Base-by-base conservation (phyloP, 1,284 basidiomycete genomes). In the Leucoagaricus sp. region DNA sequence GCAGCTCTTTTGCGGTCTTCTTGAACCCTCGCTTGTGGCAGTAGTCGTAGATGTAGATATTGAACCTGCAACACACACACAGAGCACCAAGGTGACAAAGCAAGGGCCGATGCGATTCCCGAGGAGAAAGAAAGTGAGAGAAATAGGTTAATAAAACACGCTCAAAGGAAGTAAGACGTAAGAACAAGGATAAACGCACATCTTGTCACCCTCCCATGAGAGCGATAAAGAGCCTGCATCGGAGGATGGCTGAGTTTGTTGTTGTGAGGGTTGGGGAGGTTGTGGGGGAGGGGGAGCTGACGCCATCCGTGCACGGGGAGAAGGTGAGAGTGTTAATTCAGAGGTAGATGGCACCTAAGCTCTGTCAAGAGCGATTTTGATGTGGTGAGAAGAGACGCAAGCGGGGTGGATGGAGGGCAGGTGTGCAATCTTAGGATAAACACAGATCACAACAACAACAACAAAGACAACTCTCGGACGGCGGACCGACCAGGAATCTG, bases 1-100 rank as follows among this genome's bases (percentile, higher is more conserved):
- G 69, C 44, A 92, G 79, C 65, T 89, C 83, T 28, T 70, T 72
- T 13, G 88, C 88, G 1, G 89, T 89, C 65, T 84, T 86, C 62
- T 67, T 71, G 64, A 85, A 92, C 53, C 89, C 89, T 54, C 89
- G 85, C 71, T 92, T 92, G 63, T 69, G 72, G 72, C 87, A 91
- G 66, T 92, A 92, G 73, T 92, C 89, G 69, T 87, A 81, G 60
- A 92, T 91, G 72, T 92, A 92, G 63, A 92, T 88, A 72, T 92
- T 89, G 70, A 91, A 91, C 89, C 89, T 91, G 67, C 25, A 28
- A 15, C n/a, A n/a, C n/a, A 44, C 55, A 60, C 46, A 58, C 55
- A n/a, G n/a, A n/a, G 49, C 49, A 9, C 15, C 28, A 55, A 57
- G 59, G 33, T 58, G 51, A 58, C 55, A 38, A 54, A 60, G 49